Percentiles rank a stretch among this genome's conserved stretches.
phyloP scores from a whole-genome alignment of 225 moss, liverwort and hornwort genomes.

The Bryoerythrophyllum caledonicum region DNA sequence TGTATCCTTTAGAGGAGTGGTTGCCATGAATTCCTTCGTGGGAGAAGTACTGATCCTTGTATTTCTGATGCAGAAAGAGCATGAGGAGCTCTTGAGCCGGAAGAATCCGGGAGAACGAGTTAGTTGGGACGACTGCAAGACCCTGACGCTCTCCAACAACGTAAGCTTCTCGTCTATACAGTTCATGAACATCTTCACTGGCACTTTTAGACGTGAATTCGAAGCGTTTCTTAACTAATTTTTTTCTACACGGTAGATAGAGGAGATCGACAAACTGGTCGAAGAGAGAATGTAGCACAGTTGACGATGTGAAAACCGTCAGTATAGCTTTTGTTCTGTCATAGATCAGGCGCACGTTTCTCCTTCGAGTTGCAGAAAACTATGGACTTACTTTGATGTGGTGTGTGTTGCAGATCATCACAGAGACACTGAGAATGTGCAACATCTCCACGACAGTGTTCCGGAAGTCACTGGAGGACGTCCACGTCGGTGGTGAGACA shows the following conservation, averaged over 20 bases:
- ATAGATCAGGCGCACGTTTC: too few species aligned
- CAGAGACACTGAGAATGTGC: slow-evolving; percentile 62
- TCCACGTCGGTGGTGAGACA: slow-evolving; percentile 45
- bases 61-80: slow-evolving; percentile 42
- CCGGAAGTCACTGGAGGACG: slow-evolving; percentile 54
- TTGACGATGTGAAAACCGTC: too few species aligned
- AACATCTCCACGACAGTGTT: slow-evolving; percentile 46
- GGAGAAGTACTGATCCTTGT: neutral
- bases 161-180: slow-evolving; percentile 12
- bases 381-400: neutral
- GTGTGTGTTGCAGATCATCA: slow-evolving; percentile 44
- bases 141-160: slow-evolving; percentile 46
- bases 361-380: too few species aligned
- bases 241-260: too few species aligned
- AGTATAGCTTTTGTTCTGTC: too few species aligned
- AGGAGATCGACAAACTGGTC: too few species aligned
- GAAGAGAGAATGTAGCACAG: too few species aligned
- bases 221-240: too few species aligned
- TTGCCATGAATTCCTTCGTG: too few species aligned
- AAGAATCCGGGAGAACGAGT: slow-evolving; percentile 48
- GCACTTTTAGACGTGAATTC: too few species aligned
- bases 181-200: too few species aligned
- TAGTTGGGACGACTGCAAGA: slow-evolving; percentile 60
- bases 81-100: slow-evolving; percentile 36
- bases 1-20: too few species aligned